These are phyloP conservation scores for Elasticomyces elasticus DNA, from an alignment of 495 filamentous ascomycete genomes.

Conservation along the genomic window DNA sequence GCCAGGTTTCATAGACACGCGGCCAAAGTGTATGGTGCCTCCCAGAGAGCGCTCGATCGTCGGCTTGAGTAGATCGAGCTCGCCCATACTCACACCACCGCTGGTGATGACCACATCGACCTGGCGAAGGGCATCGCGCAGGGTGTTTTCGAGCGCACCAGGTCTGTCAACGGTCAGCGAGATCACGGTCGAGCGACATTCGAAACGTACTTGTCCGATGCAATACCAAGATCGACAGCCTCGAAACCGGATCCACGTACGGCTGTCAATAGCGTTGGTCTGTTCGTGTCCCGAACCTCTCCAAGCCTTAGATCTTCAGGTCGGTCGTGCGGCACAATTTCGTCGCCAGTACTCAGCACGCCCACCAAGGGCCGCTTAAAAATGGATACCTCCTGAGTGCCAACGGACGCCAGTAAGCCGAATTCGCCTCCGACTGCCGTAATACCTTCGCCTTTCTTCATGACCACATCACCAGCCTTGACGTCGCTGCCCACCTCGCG, in stretches of 20 bases:
- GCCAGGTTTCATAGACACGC: conserved; percentile 94
- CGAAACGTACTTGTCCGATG: conserved; percentile 52
- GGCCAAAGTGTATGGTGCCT: conserved; percentile 92
- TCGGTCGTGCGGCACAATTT: conserved; percentile 70
- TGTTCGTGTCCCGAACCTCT: conserved; percentile 87
- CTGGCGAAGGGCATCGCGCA: conserved; percentile 60
- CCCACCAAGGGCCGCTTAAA: conserved; percentile 73
- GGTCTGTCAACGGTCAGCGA: conserved; percentile 29
- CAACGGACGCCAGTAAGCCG: conserved; percentile 78
- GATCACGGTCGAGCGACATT: neutral
- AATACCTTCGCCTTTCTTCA: conserved; percentile 66
- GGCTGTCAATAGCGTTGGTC: conserved; percentile 73
- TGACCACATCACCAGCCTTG: conserved; percentile 51
- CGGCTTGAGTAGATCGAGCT: conserved; percentile 93
- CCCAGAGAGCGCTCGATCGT: conserved; percentile 85
- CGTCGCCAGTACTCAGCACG: conserved; percentile 88
- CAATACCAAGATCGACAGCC: conserved; percentile 79
- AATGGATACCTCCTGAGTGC: conserved; percentile 58
- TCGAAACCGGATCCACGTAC: conserved; percentile 67
- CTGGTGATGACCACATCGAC: conserved; percentile 84
- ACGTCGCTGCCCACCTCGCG: conserved; percentile 88
- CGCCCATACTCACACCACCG: conserved; percentile 95
- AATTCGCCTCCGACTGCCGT: conserved; percentile 82
- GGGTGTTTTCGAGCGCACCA: conserved; percentile 62
- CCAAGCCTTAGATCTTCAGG: conserved; percentile 56